Percentiles rank a stretch among this genome's conserved stretches.
These are phyloP conservation scores for Triadica sebifera DNA, from an alignment of 345 rosid species.

Conservation along the genomic window DNA sequence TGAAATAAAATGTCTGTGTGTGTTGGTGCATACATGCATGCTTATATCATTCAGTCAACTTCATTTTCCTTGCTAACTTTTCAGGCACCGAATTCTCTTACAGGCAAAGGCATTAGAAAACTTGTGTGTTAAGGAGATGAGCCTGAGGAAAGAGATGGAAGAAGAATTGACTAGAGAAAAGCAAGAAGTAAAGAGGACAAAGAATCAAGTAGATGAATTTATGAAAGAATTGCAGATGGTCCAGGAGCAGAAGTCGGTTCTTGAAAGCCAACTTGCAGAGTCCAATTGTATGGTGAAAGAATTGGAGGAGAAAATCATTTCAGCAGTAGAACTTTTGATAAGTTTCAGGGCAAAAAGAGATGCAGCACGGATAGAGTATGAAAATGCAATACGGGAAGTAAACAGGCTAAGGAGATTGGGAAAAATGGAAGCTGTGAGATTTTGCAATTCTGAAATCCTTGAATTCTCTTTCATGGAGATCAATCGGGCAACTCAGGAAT, in stretches of 20 bases:
- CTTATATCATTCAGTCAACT: background rate
- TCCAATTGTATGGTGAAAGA: conserved; percentile 42
- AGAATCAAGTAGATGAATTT: conserved; percentile 42
- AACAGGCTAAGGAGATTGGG: conserved; percentile 37
- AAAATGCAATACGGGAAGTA: conserved; percentile 47
- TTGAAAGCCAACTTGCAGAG: conserved; percentile 51
- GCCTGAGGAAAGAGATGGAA: conserved; percentile 62
- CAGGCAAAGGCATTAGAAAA: conserved; percentile 69
- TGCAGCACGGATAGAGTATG: conserved; percentile 54
- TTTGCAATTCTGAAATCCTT: conserved; percentile 52
- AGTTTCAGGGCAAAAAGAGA: conserved; percentile 68
- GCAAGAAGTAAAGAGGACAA: conserved; percentile 44
- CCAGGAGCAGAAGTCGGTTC: conserved; percentile 45
- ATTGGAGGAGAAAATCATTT: conserved; percentile 74
- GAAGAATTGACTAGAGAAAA: conserved; percentile 48
- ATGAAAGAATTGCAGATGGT: conserved; percentile 49
- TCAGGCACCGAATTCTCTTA: conserved; percentile 19
- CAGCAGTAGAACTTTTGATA: conserved; percentile 79
- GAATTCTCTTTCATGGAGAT: conserved; percentile 80
- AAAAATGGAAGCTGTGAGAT: conserved; percentile 37
- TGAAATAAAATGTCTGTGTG: background rate
- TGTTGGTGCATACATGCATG: background rate
- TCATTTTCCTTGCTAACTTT: conserved; percentile 6
- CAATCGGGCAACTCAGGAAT: conserved; percentile 65
- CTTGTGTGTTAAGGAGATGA: conserved; percentile 55